Conservation (phyloP, 1,284 basidiomycete genomes). For the Marasmius fiardii region DNA sequence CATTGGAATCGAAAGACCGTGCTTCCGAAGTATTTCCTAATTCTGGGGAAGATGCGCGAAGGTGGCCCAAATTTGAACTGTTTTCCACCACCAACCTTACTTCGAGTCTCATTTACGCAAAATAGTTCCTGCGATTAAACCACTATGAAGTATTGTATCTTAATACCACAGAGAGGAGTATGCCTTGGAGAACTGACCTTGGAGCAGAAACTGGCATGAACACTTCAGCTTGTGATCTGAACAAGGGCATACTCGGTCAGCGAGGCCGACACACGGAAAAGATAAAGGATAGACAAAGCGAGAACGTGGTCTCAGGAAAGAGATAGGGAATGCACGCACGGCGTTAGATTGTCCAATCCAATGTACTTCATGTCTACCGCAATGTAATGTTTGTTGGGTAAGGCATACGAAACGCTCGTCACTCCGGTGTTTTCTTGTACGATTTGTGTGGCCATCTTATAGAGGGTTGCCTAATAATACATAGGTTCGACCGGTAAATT, state of each 20-base stretch:
- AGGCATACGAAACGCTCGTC: conserved; percentile 63
- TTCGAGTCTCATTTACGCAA: background rate
- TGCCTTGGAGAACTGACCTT: conserved; percentile 34
- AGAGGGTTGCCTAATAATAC: conserved; percentile 73
- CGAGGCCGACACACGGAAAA: background rate
- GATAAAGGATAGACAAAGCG: background rate
- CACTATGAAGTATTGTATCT: background rate
- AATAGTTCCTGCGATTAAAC: background rate
- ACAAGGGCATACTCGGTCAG: conserved; percentile 10
- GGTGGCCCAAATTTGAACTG: background rate
- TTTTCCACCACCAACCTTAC: background rate
- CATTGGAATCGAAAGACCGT: too few species aligned
- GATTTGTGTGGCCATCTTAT: conserved; percentile 82
- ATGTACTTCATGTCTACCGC: conserved; percentile 71
- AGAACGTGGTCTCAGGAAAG: background rate
- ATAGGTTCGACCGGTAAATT: background rate
- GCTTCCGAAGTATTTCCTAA: too few species aligned
- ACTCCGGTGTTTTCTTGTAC: conserved; percentile 66
- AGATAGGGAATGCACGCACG: conserved; percentile 7
- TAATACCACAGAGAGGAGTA: background rate
- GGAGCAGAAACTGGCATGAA: conserved; percentile 80
- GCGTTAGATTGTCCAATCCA: conserved; percentile 29
- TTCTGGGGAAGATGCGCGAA: background rate
- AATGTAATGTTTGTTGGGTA: conserved; percentile 96
- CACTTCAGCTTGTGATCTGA: conserved; percentile 73